A percentile compares a stretch with the other conserved stretches of the same genome.
These are phyloP conservation scores for Salpingoeca rosetta DNA, from an alignment of 78 protist genomes.

Conservation along the genomic window DNA sequence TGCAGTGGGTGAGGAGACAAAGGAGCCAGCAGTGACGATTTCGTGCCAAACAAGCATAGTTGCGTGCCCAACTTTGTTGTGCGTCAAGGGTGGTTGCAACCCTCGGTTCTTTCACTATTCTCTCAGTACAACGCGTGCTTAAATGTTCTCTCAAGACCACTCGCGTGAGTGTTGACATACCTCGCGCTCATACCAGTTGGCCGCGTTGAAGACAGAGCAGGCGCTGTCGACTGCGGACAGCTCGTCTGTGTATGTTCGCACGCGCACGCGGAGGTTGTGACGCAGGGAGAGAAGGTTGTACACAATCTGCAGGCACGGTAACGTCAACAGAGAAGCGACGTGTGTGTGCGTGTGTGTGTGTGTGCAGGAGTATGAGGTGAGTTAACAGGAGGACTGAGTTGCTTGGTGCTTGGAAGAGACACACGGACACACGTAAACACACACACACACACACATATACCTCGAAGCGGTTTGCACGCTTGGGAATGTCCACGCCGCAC, in stretches of 20 bases:
- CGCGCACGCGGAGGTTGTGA: constrained; percentile 35
- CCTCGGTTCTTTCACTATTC: no score
- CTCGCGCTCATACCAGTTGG: constrained; percentile 56
- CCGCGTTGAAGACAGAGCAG: neutral
- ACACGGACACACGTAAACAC: neutral
- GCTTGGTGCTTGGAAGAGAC: no score
- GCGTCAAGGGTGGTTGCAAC: no score
- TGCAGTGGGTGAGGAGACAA: no score
- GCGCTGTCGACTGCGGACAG: constrained; percentile 20
- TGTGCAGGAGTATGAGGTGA: neutral
- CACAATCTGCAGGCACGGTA: constrained; percentile 27
- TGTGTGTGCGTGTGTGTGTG: no score
- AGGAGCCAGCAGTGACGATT: no score
- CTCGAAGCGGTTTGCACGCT: constrained; percentile 36
- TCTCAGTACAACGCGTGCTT: no score
- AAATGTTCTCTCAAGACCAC: no score
- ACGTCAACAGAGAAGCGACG: neutral
- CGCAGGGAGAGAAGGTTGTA: constrained; percentile 33
- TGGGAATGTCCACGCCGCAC: constrained; percentile 29
- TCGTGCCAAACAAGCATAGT: no score
- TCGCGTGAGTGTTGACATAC: no score
- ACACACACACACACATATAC: no score
- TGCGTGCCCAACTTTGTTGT: no score
- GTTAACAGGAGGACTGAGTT: neutral
- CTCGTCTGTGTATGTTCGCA: constrained; percentile 25